Base-by-base conservation (phyloP, 2,329 filamentous ascomycete species). In the Rutstroemia sp. region DNA sequence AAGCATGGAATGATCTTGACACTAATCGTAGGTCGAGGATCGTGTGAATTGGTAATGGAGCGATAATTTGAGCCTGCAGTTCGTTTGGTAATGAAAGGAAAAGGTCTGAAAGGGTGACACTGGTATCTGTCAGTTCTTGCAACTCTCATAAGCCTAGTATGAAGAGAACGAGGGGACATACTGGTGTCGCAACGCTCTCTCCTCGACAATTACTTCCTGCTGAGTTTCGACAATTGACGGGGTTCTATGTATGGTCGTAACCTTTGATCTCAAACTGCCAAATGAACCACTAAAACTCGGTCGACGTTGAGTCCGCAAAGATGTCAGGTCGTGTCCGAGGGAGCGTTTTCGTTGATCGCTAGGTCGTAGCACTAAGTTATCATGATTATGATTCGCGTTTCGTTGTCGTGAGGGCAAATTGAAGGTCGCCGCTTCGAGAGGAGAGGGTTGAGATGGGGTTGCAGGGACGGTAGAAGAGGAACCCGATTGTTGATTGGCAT, bases 21-120 rank as follows among this genome's bases (percentile, higher is more conserved):
- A 79, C 76, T 27, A 79, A 68, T 58, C 83, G 78, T 21, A 86
- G 73, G 59, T 76, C 83, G 34, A 86, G 73, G 16, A 86, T 73
- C 58, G 84, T 81, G 34, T 79, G 79, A 39, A 86, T 74, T 0
- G 83, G 80, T 27, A 86, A 72, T 1, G 77, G 77, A 2, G 80
- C 76, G 50, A 86, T 78, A 60, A 86, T 79, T 63, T 85, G 80
- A 23, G 83, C 76, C 67, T 85, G 82, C 47, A 86, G 70, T 68
- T 86, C 83, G 58, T 77, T 81, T 2, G 83, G 83, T 5, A 86
- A 71, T 30, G 71, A 72, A 21, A 79, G 71, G 60, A 86, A 84
- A n/a, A 82, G 72, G 51, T 80, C 75, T 57, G 81, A 78, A 45
- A 85, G 77, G 1, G 78, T 74, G 4, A 75, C 58, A 56, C 62